These are phyloP conservation scores for Brettanomyces anomalus DNA, from an alignment of 805 yeast genomes.

Conservation along the genomic window DNA sequence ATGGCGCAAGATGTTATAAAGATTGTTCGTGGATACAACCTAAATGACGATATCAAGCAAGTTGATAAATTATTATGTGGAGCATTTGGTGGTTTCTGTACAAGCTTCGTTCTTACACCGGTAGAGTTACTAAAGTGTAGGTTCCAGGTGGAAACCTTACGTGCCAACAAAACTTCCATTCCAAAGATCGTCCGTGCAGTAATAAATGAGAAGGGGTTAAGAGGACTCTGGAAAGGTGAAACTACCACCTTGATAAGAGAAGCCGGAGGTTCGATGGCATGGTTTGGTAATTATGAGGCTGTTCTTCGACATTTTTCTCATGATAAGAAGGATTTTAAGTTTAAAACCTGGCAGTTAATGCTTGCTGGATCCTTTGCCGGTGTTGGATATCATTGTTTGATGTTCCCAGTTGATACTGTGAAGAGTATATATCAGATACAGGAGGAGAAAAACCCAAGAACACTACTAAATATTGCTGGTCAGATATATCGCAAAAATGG, in stretches of 20 bases:
- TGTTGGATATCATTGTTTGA: conserved; percentile 63
- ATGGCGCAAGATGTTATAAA: conserved; percentile 32
- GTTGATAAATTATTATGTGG: conserved; percentile 50
- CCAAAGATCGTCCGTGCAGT: conserved; percentile 33
- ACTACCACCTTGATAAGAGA: conserved; percentile 75
- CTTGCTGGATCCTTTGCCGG: conserved; percentile 86
- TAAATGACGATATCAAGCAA: conserved; percentile 14
- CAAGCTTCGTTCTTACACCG: conserved; percentile 81
- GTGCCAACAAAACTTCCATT: conserved; percentile 18
- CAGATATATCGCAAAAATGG: conserved; percentile 47
- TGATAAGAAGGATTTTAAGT: conserved; percentile 17
- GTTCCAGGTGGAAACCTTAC: conserved; percentile 57
- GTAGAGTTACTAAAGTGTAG: conserved; percentile 87
- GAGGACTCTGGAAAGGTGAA: conserved; percentile 85
- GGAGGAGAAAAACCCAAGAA: conserved; percentile 12
- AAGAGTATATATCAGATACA: conserved; percentile 76
- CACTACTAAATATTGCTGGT: conserved; percentile 29
- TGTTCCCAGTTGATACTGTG: conserved; percentile 86
- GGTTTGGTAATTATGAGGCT: conserved; percentile 87
- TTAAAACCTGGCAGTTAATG: conserved; percentile 44
- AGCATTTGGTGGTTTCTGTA: conserved; percentile 71
- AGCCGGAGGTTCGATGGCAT: conserved; percentile 81
- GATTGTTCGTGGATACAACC: conserved; percentile 13
- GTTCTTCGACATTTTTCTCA: conserved; percentile 28
- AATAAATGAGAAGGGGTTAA: conserved; percentile 40